A percentile compares a stretch with the other conserved stretches of the same genome.
phyloP scores from a whole-genome alignment of 495 filamentous ascomycete species.

The Aspergillus panamensis region DNA sequence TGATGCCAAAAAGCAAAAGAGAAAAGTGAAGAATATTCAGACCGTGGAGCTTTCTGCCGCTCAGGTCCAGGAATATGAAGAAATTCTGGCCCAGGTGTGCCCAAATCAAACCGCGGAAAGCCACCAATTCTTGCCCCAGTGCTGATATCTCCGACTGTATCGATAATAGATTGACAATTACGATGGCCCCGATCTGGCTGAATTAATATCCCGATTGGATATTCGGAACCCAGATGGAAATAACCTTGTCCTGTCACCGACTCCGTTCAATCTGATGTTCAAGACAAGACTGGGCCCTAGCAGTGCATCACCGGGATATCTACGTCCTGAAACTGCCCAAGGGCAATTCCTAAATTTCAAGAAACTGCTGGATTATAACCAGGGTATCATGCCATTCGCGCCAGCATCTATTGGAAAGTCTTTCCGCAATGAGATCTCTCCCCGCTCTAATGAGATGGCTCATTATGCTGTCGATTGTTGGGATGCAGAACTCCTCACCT shows the following conservation, averaged over 20 bases:
- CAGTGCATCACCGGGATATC: slow-evolving; percentile 58
- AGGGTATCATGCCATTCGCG: slow-evolving; percentile 66
- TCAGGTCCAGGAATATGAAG: slow-evolving; percentile 63
- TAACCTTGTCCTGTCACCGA: slow-evolving; percentile 23
- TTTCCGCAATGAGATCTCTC: slow-evolving; percentile 72
- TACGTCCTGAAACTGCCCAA: slow-evolving; percentile 66
- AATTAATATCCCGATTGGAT: neutral
- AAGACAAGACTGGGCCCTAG: slow-evolving; percentile 66
- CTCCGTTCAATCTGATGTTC: slow-evolving; percentile 72
- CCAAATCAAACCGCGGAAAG: slow-evolving; percentile 40
- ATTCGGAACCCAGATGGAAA: neutral
- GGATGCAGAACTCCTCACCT: slow-evolving; percentile 77
- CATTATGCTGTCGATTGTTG: slow-evolving; percentile 84
- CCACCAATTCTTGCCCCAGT: slow-evolving; percentile 46
- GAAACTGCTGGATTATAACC: slow-evolving; percentile 69
- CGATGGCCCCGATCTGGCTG: neutral
- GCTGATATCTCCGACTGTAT: neutral
- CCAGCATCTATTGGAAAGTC: slow-evolving; percentile 72
- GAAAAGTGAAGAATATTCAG: slow-evolving; percentile 52
- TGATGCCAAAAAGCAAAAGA: slow-evolving; percentile 62
- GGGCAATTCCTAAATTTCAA: slow-evolving; percentile 66
- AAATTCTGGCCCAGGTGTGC: slow-evolving; percentile 66
- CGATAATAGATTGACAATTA: neutral
- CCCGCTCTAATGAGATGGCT: slow-evolving; percentile 71
- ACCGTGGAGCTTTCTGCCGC: slow-evolving; percentile 62